Percentiles rank a stretch among this genome's conserved stretches.
These are phyloP conservation scores for Juglanconis juglandina DNA, from an alignment of 2,329 filamentous ascomycete genomes.

Conservation along the genomic window DNA sequence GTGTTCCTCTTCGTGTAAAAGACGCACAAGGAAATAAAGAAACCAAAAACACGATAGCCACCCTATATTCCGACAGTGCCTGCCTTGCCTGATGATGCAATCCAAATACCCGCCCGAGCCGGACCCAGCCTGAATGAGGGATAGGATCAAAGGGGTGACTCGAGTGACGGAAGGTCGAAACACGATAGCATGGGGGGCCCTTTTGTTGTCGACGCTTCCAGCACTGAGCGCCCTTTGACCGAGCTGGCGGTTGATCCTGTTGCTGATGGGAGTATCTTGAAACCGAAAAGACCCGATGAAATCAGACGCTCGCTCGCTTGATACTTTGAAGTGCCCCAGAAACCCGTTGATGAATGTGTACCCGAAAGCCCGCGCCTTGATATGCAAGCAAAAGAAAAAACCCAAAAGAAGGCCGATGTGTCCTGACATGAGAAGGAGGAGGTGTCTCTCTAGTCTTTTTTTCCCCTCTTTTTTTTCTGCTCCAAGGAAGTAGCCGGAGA, in stretches of 20 bases:
- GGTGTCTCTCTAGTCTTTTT: conserved; percentile 28
- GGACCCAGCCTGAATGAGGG: conserved; percentile 55
- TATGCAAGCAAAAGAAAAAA: conserved; percentile 31
- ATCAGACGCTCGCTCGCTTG: conserved; percentile 41
- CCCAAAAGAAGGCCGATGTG: conserved; percentile 33
- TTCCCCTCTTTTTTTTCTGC: conserved; percentile 28
- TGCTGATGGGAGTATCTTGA: conserved; percentile 37
- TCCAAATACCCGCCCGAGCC: conserved; percentile 44
- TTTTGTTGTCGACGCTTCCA: not conserved
- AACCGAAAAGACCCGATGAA: conserved; percentile 35
- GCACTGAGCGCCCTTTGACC: conserved; percentile 34
- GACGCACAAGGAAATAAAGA: conserved; percentile 27
- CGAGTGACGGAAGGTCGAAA: not conserved
- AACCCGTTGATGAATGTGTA: conserved; percentile 23
- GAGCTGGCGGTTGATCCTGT: conserved; percentile 43
- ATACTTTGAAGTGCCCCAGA: conserved; percentile 21
- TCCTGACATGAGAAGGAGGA: conserved; percentile 28
- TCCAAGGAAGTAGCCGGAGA: conserved; percentile 6
- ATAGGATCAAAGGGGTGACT: conserved; percentile 34
- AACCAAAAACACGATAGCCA: conserved; percentile 35
- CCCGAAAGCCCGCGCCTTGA: conserved; percentile 23
- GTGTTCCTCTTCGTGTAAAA: conserved; percentile 52
- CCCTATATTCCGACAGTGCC: conserved; percentile 41
- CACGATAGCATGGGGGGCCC: not conserved
- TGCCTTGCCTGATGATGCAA: conserved; percentile 52